phyloP scores from a whole-genome alignment of 2,329 filamentous ascomycete genomes.

The Penicillium sp. region DNA sequence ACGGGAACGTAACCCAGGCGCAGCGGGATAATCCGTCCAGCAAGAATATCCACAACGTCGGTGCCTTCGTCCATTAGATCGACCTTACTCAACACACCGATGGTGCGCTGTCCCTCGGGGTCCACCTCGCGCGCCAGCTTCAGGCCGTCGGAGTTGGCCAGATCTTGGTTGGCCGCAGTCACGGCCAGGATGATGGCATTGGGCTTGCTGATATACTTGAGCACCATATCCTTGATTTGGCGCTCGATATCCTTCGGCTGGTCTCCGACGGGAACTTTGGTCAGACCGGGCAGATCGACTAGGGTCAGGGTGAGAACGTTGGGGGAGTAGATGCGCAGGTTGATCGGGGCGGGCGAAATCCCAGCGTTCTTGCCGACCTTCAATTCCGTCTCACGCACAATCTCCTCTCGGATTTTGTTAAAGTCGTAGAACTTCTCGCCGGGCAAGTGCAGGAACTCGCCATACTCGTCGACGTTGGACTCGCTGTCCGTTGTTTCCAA shows the following conservation, averaged over 20 bases:
- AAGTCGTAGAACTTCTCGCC: slow-evolving; percentile 98
- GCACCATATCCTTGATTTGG: slow-evolving; percentile 95
- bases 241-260: slow-evolving; percentile 94
- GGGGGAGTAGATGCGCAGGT: slow-evolving; percentile 95
- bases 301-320: slow-evolving; percentile 96
- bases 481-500: slow-evolving; percentile 72
- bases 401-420: slow-evolving; percentile 96
- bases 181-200: slow-evolving; percentile 98
- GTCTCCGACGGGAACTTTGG: slow-evolving; percentile 93
- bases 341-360: slow-evolving; percentile 95
- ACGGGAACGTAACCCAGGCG: slow-evolving; percentile 94
- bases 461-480: slow-evolving; percentile 93
- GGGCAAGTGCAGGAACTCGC: slow-evolving; percentile 96
- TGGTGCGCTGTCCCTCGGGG: slow-evolving; percentile 93
- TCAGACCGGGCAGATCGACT: slow-evolving; percentile 92
- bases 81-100: slow-evolving; percentile 97
- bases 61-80: slow-evolving; percentile 99
- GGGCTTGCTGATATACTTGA: slow-evolving; percentile 97
- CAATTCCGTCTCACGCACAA: slow-evolving; percentile 89
- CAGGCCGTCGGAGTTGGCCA: slow-evolving; percentile 96
- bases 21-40: slow-evolving; percentile 92
- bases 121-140: slow-evolving; percentile 96
- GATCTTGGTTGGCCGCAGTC: slow-evolving; percentile 92
- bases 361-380: slow-evolving; percentile 96
- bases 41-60: slow-evolving; percentile 96